Conservation (phyloP, 75 land plant species). For the Larix kaempferi region DNA sequence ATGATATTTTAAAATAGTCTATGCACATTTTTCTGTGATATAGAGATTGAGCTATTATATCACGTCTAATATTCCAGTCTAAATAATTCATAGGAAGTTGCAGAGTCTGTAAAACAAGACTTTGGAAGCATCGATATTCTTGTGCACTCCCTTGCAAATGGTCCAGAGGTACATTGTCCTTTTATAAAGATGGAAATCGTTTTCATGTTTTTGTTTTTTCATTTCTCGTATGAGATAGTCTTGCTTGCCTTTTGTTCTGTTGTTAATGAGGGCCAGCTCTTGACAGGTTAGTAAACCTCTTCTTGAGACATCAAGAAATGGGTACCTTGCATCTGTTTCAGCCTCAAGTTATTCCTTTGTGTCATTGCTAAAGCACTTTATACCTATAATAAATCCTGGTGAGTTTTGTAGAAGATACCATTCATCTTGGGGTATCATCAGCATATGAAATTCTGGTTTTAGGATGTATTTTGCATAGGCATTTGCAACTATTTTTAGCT, state of each 20-base stretch:
- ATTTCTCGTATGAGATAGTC: background rate
- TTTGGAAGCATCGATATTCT: constrained; percentile 98
- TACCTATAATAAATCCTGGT: constrained; percentile 95
- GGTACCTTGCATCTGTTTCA: constrained; percentile 93
- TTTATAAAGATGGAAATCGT: background rate
- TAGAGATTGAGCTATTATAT: background rate
- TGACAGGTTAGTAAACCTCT: constrained; percentile 85
- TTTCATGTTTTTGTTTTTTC: background rate
- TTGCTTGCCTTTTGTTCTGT: background rate
- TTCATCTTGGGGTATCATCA: background rate
- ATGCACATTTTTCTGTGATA: background rate
- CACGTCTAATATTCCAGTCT: background rate
- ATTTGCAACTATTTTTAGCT: background rate
- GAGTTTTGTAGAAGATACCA: constrained; percentile 10
- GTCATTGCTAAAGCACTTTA: constrained; percentile 83
- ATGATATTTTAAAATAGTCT: background rate
- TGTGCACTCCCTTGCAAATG: constrained; percentile 97
- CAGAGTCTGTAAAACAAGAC: constrained; percentile 86
- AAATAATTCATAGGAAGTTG: constrained; percentile 69
- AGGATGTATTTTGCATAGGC: no score
- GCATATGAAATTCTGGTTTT: no score
- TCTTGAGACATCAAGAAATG: constrained; percentile 86
- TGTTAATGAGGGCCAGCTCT: background rate
- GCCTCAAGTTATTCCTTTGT: constrained; percentile 96
- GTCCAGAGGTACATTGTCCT: constrained; percentile 69